These are phyloP conservation scores for Ceratobasidium papillatum DNA, from an alignment of 1,284 basidiomycete species.

Conservation along the genomic window DNA sequence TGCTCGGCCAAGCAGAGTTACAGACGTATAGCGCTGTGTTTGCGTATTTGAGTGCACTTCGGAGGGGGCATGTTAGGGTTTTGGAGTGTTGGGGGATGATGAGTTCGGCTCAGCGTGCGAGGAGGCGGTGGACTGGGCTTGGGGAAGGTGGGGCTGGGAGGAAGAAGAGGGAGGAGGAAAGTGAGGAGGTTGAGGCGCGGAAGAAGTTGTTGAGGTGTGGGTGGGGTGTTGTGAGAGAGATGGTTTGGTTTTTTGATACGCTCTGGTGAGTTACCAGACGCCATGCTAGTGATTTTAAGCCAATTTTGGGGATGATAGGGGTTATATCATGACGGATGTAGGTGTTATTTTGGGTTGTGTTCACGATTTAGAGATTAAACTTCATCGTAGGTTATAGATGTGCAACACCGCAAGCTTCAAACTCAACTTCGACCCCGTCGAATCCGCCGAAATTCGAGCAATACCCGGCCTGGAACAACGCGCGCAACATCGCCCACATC, in stretches of 20 bases:
- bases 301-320: constrained; percentile 46
- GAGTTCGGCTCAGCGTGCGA: constrained; percentile 80
- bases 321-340: constrained; percentile 86
- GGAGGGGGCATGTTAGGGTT: constrained; percentile 81
- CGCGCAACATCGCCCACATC: constrained; percentile 31
- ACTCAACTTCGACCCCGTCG: constrained; percentile 59
- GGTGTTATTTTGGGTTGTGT: background rate
- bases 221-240: constrained; percentile 85
- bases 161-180: constrained; percentile 55
- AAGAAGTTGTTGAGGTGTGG: constrained; percentile 74
- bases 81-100: constrained; percentile 84
- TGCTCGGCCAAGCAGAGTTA: constrained; percentile 80
- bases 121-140: constrained; percentile 84
- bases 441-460: constrained; percentile 37
- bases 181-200: constrained; percentile 52
- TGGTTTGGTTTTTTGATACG: constrained; percentile 91
- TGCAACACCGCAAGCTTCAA: constrained; percentile 78
- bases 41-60: constrained; percentile 81
- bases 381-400: constrained; percentile 66
- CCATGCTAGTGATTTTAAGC: background rate
- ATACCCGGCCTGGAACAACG: constrained; percentile 44
- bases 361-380: background rate
- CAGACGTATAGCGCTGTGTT: constrained; percentile 79
- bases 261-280: constrained; percentile 55
- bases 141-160: constrained; percentile 82